Base-by-base conservation (phyloP, 257 asterid species). In the Salvia miltiorrhiza region DNA sequence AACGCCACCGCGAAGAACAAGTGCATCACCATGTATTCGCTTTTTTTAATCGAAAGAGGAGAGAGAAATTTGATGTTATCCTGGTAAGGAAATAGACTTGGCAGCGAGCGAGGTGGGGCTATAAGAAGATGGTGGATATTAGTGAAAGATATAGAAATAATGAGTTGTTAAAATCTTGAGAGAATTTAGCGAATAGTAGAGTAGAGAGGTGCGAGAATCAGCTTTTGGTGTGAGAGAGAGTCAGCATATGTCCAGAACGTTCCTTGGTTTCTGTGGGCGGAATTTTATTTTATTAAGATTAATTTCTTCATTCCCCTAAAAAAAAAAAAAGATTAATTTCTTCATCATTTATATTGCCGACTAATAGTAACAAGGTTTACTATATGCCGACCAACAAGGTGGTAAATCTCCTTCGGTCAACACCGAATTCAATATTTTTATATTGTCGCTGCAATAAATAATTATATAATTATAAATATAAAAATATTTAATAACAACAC, bases 1-100 rank as follows among this genome's bases (percentile, higher is more conserved):
- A 88, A 89, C 73, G 96, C 96, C 77, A 84, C 87, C 4, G 90
- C 87, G 23, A 86, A 81, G 78, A 90, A 87, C 76, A 84, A 43
- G 45, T 86, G 87, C 83, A 86, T 30, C 35, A 30, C 59, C 97
- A 90, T 90, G 79, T 0, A 5, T 14, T 24, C 13, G 23, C 0
- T 6, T 23, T 14, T 7, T 24, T 2, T 30, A 30, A 13, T 1
- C 9, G 44, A 11, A 43, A 4, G 28, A 17, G 23, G 40, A 47
- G 16, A 17, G 47, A 44, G 49, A 30, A 30, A 17, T 59, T 57
- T 32, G 50, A 55, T 7, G 24, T 30, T 52, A 52, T 67, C 64
- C 6, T 13, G 62, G 20, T 58, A 23, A 14, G n/a, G 40, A 55
- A 55, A 12, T 26, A 1, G 58, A 4, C 33, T 12, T 21, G 5